phyloP scores from a whole-genome alignment of 2,329 filamentous ascomycete genomes.

The Didymellaceae sp. region DNA sequence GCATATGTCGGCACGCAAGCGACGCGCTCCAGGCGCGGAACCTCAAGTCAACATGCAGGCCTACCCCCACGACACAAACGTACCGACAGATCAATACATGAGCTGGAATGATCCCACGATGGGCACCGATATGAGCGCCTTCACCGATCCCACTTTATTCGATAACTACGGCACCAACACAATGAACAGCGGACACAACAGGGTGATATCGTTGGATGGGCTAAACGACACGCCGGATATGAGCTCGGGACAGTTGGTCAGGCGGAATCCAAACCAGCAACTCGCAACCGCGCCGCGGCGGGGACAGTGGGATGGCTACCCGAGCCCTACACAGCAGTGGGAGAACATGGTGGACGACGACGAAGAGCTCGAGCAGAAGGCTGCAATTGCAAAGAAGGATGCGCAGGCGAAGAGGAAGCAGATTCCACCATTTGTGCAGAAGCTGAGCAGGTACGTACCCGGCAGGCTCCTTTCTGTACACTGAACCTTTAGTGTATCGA shows the following conservation, averaged over 20 bases:
- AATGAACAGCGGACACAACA: slow-evolving; percentile 30
- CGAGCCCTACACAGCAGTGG: slow-evolving; percentile 53
- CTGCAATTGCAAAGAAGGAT: slow-evolving; percentile 82
- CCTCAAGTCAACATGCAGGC: slow-evolving; percentile 64
- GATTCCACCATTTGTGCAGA: slow-evolving; percentile 97
- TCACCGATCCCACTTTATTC: slow-evolving; percentile 47
- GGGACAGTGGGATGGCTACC: slow-evolving; percentile 50
- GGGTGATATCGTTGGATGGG: slow-evolving; percentile 43
- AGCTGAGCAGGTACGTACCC: slow-evolving; percentile 83
- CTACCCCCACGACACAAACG: slow-evolving; percentile 56
- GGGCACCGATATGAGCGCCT: slow-evolving; percentile 35
- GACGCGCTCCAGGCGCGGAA: slow-evolving; percentile 73
- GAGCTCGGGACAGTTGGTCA: slow-evolving; percentile 53
- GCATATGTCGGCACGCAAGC: slow-evolving; percentile 63
- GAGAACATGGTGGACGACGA: slow-evolving; percentile 72
- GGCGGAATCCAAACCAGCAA: slow-evolving; percentile 56
- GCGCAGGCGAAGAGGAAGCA: slow-evolving; percentile 90
- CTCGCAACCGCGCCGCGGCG: slow-evolving; percentile 48
- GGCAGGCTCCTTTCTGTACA: not conserved
- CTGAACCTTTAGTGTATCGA: not conserved
- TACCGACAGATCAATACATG: slow-evolving; percentile 44
- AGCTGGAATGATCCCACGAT: slow-evolving; percentile 43
- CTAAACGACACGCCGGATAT: slow-evolving; percentile 34
- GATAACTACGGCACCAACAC: slow-evolving; percentile 36
- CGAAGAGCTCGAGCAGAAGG: slow-evolving; percentile 79